These are phyloP conservation scores for Carallia pectinifolia DNA, from an alignment of 345 rosid species.

Conservation along the genomic window DNA sequence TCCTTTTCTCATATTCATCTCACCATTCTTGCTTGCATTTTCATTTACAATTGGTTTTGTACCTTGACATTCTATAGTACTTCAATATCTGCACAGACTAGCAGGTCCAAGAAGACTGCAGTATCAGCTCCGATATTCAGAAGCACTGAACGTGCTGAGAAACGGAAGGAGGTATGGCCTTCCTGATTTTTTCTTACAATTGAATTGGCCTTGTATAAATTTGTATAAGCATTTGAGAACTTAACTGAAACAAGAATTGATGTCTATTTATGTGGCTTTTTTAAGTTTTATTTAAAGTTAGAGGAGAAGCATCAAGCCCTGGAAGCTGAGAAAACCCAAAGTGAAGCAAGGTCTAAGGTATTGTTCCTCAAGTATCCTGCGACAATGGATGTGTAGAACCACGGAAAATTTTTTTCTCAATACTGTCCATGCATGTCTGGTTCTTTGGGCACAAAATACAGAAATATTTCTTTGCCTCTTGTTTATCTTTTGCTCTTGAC, in stretches of 20 bases:
- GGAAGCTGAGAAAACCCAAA: constrained; percentile 75
- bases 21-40: neutral
- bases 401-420: neutral
- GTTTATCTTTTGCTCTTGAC: neutral
- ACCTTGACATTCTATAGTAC: constrained; percentile 67
- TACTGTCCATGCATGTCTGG: neutral
- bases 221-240: neutral
- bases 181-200: neutral
- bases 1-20: neutral
- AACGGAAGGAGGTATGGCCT: constrained; percentile 72
- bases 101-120: constrained; percentile 47
- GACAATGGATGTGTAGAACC: neutral
- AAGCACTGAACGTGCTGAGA: constrained; percentile 78
- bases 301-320: constrained; percentile 81
- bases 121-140: constrained; percentile 82
- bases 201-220: neutral
- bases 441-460: constrained; percentile 2
- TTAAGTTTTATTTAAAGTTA: constrained; percentile 76
- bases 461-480: constrained; percentile 6
- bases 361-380: neutral
- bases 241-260: constrained; percentile 3
- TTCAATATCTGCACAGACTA: constrained; percentile 52
- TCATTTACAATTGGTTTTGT: constrained; percentile 16
- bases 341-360: constrained; percentile 81
- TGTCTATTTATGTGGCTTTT: constrained; percentile 4